Conservation (phyloP, 164 flowering plant genomes). For the Chimonanthus salicifolius region DNA sequence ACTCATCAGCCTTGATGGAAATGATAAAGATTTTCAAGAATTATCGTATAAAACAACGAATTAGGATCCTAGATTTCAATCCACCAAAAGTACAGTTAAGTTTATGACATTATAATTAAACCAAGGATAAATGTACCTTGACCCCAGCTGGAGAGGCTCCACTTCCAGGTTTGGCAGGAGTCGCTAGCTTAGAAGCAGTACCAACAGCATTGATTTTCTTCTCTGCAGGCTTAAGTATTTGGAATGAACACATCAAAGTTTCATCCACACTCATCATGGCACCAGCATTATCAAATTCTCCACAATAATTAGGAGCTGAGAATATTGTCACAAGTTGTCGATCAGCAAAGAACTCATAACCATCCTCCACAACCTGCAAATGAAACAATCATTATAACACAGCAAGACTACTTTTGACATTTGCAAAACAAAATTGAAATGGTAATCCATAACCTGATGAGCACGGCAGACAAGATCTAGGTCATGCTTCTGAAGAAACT, state of each 20-base stretch:
- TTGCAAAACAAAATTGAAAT: background rate
- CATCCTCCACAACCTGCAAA: slow-evolving; percentile 37
- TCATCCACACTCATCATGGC: slow-evolving; percentile 97
- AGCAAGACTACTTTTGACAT: background rate
- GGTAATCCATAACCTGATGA: slow-evolving; percentile 39
- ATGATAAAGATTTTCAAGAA: too few relatives aligned
- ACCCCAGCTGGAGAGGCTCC: slow-evolving; percentile 21
- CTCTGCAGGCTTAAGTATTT: slow-evolving; percentile 59
- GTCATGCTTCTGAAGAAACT: slow-evolving; percentile 46
- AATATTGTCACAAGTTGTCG: slow-evolving; percentile 83
- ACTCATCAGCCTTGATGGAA: too few relatives aligned
- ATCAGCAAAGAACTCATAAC: slow-evolving; percentile 44
- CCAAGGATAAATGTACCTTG: slow-evolving; percentile 19
- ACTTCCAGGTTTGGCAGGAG: slow-evolving; percentile 15
- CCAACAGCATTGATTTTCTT: slow-evolving; percentile 48
- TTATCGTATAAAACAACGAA: too few relatives aligned
- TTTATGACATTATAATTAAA: background rate
- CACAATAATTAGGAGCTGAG: slow-evolving; percentile 88
- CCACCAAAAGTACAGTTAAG: background rate
- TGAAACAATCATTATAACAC: background rate
- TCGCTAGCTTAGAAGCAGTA: slow-evolving; percentile 46
- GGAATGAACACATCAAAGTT: slow-evolving; percentile 80
- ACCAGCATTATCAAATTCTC: slow-evolving; percentile 86
- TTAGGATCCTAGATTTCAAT: too few relatives aligned
- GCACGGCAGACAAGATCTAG: slow-evolving; percentile 59